Evolutionary conservation across 176 grass and related monocot species (phyloP).

Genomic region (Miscanthus lutarioriparius): DNA sequence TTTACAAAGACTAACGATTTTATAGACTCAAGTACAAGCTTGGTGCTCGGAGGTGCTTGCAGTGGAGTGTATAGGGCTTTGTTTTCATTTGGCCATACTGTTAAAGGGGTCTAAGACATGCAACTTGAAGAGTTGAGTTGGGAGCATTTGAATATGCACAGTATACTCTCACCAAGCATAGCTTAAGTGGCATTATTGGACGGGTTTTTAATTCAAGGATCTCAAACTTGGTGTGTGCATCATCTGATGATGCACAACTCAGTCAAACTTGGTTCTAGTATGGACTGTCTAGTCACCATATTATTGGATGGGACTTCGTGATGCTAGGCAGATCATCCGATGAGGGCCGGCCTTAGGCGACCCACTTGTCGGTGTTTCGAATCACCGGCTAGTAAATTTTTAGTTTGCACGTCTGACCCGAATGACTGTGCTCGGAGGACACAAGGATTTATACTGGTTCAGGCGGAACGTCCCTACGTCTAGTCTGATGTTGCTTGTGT

Average conservation of each 20-base stretch:
- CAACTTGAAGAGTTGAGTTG: not conserved
- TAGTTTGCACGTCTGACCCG: too few species aligned
- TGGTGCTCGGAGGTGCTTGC: not conserved
- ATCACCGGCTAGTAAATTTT: too few species aligned
- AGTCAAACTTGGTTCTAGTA: not conserved
- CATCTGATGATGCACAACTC: not conserved
- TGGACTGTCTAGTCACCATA: not conserved
- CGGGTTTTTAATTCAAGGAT: not conserved
- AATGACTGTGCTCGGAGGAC: too few species aligned
- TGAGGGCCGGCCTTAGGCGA: too few species aligned
- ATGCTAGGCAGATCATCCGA: fast-evolving
- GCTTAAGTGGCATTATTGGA: not conserved
- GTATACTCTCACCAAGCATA: not conserved
- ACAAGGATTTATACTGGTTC: too few species aligned
- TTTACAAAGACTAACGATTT: not conserved
- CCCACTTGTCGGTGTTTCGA: too few species aligned
- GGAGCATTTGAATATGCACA: not conserved
- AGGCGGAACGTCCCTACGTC: too few species aligned
- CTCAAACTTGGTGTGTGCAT: not conserved
- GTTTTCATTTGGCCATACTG: not conserved
- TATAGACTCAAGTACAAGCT: not conserved
- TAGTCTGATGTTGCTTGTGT: too few species aligned
- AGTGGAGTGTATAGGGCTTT: not conserved
- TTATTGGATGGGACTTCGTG: not conserved
- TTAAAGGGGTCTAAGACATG: not conserved